Evolutionary conservation across 2,329 filamentous ascomycete genomes (phyloP).

Genomic region (Apiospora koreana): DNA sequence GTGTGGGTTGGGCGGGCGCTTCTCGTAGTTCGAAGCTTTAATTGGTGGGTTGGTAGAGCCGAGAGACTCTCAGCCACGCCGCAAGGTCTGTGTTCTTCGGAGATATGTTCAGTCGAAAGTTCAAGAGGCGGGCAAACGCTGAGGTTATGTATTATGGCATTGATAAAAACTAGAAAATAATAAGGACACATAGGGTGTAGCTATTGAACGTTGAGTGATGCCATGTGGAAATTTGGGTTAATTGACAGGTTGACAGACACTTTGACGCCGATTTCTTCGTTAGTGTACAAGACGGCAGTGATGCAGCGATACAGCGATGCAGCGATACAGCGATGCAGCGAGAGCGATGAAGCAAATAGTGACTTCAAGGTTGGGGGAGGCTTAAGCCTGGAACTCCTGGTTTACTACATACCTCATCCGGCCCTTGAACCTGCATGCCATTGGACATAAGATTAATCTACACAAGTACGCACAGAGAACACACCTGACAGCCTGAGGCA

Average conservation of each 20-base stretch:
- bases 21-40: background rate
- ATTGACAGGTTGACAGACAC: background rate
- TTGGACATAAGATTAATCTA: background rate
- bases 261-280: background rate
- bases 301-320: no score
- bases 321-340: no score
- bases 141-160: no score
- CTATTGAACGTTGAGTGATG: background rate
- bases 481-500: no score
- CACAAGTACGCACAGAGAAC: background rate
- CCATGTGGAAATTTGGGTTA: background rate
- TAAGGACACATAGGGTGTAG: background rate
- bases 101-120: no score
- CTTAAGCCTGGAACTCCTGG: background rate
- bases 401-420: background rate
- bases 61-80: background rate
- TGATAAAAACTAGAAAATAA: no score
- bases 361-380: background rate
- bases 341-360: background rate
- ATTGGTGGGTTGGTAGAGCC: background rate
- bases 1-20: slow-evolving; percentile 1
- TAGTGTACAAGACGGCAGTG: background rate
- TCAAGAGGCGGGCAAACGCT: background rate
- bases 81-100: background rate
- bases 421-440: background rate